These are phyloP conservation scores for Barnettozyma sp. DNA, from an alignment of 805 yeast genomes.

Conservation along the genomic window DNA sequence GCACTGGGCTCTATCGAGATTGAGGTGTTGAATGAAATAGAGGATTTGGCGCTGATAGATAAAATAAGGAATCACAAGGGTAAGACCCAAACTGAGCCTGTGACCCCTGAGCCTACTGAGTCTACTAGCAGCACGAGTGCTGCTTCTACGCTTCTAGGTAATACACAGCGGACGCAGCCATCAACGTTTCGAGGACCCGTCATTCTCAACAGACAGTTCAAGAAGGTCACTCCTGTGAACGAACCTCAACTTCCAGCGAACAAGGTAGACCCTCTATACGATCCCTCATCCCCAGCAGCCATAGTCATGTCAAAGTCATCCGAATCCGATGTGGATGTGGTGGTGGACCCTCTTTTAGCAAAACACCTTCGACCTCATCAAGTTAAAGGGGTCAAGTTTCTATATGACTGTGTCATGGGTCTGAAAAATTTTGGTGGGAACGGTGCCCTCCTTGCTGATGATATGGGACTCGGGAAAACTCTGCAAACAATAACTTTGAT, in stretches of 20 bases:
- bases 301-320: slow-evolving; percentile 34
- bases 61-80: slow-evolving; percentile 16
- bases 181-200: slow-evolving; percentile 8
- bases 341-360: slow-evolving; percentile 53
- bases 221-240: slow-evolving; percentile 19
- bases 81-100: slow-evolving; percentile 1
- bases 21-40: slow-evolving; percentile 46
- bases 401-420: slow-evolving; percentile 82
- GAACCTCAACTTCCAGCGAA: slow-evolving; percentile 12
- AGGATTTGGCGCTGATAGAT: slow-evolving; percentile 20
- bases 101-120: too few relatives aligned
- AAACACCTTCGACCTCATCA: slow-evolving; percentile 74
- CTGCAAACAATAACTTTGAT: slow-evolving; percentile 75
- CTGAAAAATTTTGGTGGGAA: slow-evolving; percentile 38
- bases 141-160: too few relatives aligned
- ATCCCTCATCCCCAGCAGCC: slow-evolving; percentile 31
- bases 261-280: slow-evolving; percentile 32
- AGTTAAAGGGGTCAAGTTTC: slow-evolving; percentile 70
- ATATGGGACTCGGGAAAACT: slow-evolving; percentile 94
- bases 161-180: too few relatives aligned
- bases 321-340: slow-evolving; percentile 35
- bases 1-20: slow-evolving; percentile 54
- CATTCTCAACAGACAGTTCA: slow-evolving; percentile 20
- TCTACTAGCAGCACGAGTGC: too few relatives aligned
- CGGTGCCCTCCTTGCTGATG: slow-evolving; percentile 91